phyloP scores from a whole-genome alignment of 2,329 filamentous ascomycete genomes.

The Ceratocystis lukuohia region DNA sequence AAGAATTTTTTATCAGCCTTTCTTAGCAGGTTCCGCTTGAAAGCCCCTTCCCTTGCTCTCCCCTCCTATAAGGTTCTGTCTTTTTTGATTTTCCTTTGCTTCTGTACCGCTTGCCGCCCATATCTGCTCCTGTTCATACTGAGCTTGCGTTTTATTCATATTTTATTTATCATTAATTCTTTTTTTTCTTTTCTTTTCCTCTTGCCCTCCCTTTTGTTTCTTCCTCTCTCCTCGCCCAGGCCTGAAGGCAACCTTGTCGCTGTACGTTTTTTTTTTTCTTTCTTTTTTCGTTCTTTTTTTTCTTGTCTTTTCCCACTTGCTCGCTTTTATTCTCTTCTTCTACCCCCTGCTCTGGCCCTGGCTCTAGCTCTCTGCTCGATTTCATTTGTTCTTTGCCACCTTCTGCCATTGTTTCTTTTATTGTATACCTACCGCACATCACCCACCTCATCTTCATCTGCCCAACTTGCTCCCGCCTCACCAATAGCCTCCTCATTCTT shows the following conservation, averaged over 20 bases:
- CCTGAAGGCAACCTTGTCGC: background rate
- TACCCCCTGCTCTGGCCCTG: background rate
- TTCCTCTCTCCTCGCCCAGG: background rate
- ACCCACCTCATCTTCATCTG: constrained; percentile 14
- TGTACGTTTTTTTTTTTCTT: background rate
- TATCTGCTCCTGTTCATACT: background rate
- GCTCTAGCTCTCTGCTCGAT: background rate
- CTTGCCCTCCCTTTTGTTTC: background rate
- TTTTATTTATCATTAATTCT: background rate
- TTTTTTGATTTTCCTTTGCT: background rate
- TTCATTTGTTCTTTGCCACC: constrained; percentile 3
- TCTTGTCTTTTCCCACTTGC: background rate
- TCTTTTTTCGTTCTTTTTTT: background rate
- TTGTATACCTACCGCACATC: constrained; percentile 17
- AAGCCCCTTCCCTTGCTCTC: too few species aligned
- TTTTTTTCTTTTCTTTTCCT: background rate
- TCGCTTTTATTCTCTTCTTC: background rate
- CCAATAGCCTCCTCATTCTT: background rate
- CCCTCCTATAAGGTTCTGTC: too few species aligned
- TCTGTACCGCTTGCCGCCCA: constrained; percentile 1
- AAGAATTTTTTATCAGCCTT: background rate
- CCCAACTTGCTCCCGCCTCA: background rate
- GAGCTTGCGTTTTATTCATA: background rate
- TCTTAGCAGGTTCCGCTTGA: too few species aligned
- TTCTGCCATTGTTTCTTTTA: constrained; percentile 4